Base-by-base conservation (phyloP, 106 monocot genomes). In the Alisma plantagoaquatica region DNA sequence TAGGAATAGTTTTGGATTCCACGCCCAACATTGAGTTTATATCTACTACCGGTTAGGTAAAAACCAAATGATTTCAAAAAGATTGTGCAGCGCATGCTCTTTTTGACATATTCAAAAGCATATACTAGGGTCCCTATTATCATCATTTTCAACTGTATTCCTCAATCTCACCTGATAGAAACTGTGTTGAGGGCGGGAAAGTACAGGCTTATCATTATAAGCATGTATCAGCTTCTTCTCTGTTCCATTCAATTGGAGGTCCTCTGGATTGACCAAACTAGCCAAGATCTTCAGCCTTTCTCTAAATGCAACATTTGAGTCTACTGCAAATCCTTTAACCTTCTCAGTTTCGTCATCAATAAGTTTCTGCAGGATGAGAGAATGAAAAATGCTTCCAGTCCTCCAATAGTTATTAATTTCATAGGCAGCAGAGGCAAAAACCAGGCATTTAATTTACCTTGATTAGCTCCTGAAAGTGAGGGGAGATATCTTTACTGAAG, bases 141-240 rank as follows among this genome's bases (percentile, higher is more conserved):
- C n/a, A n/a, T n/a, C n/a, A n/a, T n/a, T n/a, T n/a, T n/a, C n/a
- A n/a, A n/a, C n/a, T n/a, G n/a, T n/a, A n/a, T n/a, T n/a, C n/a
- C n/a, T n/a, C n/a, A n/a, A n/a, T n/a, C 17, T 45, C 77, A 94
- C 87, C 67, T 22, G 25, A 31, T 80, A 94, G 62, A 94, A 94
- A 55, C 41, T 71, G 55, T 94, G 94, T 29, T 94, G 94, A 16
- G 94, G 94, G 24, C 94, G 83, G 46, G 94, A 94, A 48, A 94
- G 87, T 18, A 94, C 87, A 33, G 94, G 94, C 73, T 94, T 94
- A 32, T 81, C 87, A 31, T 94, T 87, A 38, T 94, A 94, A 18
- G 87, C 80, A 52, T 75, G 65, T 44, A 94, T 33, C 31, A 94
- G 74, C 73, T 84, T 94, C 70, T 56, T 94, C 59, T 94, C 94